A percentile compares a stretch with the other conserved stretches of the same genome.
These are phyloP conservation scores for Chytridium lagenaria DNA, from an alignment of 371 early-diverging fungal species.

Conservation along the genomic window DNA sequence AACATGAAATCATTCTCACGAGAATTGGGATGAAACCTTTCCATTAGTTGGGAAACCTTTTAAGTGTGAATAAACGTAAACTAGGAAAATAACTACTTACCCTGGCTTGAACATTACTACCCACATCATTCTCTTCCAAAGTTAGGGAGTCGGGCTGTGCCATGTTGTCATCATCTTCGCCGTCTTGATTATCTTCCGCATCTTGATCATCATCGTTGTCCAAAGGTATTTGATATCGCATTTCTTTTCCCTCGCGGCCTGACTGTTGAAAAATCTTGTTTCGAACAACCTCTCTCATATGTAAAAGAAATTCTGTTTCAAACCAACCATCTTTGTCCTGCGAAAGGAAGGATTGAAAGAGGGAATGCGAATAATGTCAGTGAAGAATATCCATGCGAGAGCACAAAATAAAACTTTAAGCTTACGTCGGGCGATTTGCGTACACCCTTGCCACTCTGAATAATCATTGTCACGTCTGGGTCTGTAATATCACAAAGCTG, in stretches of 20 bases:
- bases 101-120: background rate
- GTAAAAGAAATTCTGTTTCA: conserved; percentile 18
- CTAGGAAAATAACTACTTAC: too few species aligned
- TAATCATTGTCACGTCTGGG: conserved; percentile 38
- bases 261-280: conserved; percentile 32
- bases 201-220: conserved; percentile 15
- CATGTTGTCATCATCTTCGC: conserved; percentile 26
- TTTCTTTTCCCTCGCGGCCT: conserved; percentile 22
- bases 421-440: conserved; percentile 39
- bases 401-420: background rate
- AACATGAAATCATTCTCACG: too few species aligned
- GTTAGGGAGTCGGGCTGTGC: too few species aligned
- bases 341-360: too few species aligned
- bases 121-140: too few species aligned
- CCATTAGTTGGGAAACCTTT: background rate
- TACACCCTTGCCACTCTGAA: conserved; percentile 31
- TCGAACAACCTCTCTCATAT: conserved; percentile 40
- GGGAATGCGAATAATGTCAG: background rate
- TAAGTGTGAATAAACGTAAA: background rate
- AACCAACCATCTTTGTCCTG: conserved; percentile 51
- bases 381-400: conserved; percentile 6
- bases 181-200: conserved; percentile 17
- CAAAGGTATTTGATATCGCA: background rate
- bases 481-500: conserved; percentile 52
- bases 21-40: background rate